A percentile compares a stretch with the other conserved stretches of the same genome.
Conservation (phyloP, 2,329 filamentous ascomycete genomes). For the Botrytis porri region DNA sequence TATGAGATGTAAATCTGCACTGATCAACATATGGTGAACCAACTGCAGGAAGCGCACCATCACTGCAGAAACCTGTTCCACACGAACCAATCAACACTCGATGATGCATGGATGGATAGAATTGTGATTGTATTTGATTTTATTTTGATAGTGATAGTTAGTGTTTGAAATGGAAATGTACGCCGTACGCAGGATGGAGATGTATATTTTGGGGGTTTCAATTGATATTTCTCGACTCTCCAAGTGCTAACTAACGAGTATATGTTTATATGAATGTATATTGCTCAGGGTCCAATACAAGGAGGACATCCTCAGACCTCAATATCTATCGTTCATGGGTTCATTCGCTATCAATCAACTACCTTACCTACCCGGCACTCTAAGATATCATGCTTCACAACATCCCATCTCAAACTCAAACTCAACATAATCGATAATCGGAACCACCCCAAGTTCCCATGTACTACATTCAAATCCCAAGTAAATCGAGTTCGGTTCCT, state of each 20-base stretch:
- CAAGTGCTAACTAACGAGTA: too few species aligned
- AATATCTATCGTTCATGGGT: background rate
- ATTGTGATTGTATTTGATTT: background rate
- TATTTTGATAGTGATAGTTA: background rate
- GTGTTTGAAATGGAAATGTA: background rate
- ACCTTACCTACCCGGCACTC: background rate
- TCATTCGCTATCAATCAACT: background rate
- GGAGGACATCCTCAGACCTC: background rate
- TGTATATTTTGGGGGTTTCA: background rate
- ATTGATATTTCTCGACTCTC: background rate
- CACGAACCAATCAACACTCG: background rate
- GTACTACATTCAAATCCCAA: background rate
- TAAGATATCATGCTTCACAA: background rate
- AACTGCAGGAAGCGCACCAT: conserved; percentile 2
- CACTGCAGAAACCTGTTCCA: background rate
- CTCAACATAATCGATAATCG: conserved; percentile 8
- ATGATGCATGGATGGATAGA: background rate
- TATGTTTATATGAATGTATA: background rate
- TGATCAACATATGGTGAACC: background rate
- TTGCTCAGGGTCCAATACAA: background rate
- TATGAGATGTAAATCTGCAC: background rate
- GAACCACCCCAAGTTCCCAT: too few species aligned
- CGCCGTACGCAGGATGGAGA: background rate
- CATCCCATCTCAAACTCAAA: background rate
- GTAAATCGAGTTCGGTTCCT: background rate